These are phyloP conservation scores for Colletotrichum shisoi DNA, from an alignment of 2,329 filamentous ascomycete species.

Conservation along the genomic window DNA sequence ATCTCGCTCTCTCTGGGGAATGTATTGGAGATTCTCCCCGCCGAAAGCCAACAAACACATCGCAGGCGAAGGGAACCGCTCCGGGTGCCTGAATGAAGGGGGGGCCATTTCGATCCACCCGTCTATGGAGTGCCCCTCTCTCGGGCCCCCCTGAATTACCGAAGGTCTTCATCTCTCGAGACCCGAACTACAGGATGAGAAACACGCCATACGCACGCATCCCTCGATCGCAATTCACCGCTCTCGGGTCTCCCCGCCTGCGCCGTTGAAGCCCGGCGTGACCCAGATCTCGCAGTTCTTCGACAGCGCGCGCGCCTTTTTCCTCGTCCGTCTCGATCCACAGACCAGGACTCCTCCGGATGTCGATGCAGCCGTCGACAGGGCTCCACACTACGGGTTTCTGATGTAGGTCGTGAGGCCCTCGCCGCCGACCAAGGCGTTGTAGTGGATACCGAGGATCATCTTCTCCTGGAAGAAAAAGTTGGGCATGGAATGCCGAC, in stretches of 20 bases:
- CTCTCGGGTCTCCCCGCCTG: slow-evolving; percentile 68
- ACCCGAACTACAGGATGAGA: not conserved
- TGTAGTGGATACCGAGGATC: slow-evolving; percentile 75
- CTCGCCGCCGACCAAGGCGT: slow-evolving; percentile 56
- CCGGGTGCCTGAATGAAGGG: slow-evolving; percentile 5
- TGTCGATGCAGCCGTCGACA: slow-evolving; percentile 63
- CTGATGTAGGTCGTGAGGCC: slow-evolving; percentile 68
- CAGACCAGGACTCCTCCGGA: slow-evolving; percentile 61
- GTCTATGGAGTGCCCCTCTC: not conserved
- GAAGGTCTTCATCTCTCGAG: slow-evolving; percentile 5
- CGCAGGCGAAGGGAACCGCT: not conserved
- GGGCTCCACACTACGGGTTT: slow-evolving; percentile 66
- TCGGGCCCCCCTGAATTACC: slow-evolving; percentile 1
- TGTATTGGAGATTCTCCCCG: not conserved
- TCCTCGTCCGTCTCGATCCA: slow-evolving; percentile 72
- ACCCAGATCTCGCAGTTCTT: slow-evolving; percentile 64
- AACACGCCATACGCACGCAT: not conserved
- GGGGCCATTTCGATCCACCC: slow-evolving; percentile 13
- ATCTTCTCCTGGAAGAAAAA: slow-evolving; percentile 75
- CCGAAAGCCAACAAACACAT: not conserved
- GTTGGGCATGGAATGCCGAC: slow-evolving; percentile 63
- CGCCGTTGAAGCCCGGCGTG: slow-evolving; percentile 68
- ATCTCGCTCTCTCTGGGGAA: too few species aligned
- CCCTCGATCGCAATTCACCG: slow-evolving; percentile 57
- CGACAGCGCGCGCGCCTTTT: slow-evolving; percentile 62